phyloP scores from a whole-genome alignment of 2,329 filamentous ascomycete species.

The Dothistroma septosporum region DNA sequence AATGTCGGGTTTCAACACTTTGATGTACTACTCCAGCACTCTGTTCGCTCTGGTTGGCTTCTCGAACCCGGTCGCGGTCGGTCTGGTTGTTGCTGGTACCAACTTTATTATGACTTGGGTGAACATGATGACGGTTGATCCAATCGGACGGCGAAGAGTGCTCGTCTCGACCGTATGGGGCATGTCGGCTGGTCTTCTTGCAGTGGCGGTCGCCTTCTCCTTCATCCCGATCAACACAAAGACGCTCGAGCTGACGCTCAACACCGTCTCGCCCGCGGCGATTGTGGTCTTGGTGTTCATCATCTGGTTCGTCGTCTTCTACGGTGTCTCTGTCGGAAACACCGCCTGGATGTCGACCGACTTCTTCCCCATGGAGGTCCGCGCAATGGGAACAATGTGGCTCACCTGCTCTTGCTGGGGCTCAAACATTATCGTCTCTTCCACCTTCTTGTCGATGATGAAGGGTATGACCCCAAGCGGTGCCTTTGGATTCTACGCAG shows the following conservation, averaged over 20 bases:
- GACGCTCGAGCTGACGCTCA: slow-evolving; percentile 33
- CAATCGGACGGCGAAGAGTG: slow-evolving; percentile 70
- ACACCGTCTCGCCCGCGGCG: slow-evolving; percentile 33
- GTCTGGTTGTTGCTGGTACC: slow-evolving; percentile 73
- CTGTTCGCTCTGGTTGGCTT: slow-evolving; percentile 63
- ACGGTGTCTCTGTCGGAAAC: slow-evolving; percentile 30
- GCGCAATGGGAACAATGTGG: slow-evolving; percentile 39
- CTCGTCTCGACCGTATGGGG: slow-evolving; percentile 48
- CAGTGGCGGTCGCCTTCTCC: slow-evolving; percentile 70
- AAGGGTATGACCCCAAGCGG: slow-evolving; percentile 38
- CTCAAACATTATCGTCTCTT: slow-evolving; percentile 31
- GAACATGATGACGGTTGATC: slow-evolving; percentile 73
- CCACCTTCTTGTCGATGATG: slow-evolving; percentile 40
- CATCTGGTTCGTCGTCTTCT: slow-evolving; percentile 38
- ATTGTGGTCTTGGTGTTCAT: slow-evolving; percentile 37
- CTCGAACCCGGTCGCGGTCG: slow-evolving; percentile 71
- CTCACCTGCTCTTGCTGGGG: slow-evolving; percentile 33
- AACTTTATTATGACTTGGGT: slow-evolving; percentile 77
- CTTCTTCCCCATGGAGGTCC: slow-evolving; percentile 37
- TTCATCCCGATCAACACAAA: slow-evolving; percentile 51
- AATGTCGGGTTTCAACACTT: slow-evolving; percentile 59
- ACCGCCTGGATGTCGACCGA: slow-evolving; percentile 38
- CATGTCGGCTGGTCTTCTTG: slow-evolving; percentile 67
- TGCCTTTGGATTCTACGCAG: slow-evolving; percentile 41
- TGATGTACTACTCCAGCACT: slow-evolving; percentile 68